Conservation (phyloP, 2,329 filamentous ascomycete species). For the Scleromitrula shiraiana region DNA sequence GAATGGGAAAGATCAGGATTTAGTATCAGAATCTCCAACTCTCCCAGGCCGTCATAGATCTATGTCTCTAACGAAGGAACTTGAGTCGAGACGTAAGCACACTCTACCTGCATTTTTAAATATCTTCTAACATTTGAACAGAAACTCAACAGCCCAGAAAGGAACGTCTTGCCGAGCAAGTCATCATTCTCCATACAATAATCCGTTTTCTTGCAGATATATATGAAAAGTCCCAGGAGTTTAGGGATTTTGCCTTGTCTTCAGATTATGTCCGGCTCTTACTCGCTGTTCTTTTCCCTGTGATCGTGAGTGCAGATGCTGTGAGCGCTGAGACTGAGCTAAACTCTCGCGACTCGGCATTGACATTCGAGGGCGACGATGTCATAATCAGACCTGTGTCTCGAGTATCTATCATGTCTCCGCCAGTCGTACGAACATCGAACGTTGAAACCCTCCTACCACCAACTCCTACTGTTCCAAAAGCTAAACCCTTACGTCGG, state of each 20-base stretch:
- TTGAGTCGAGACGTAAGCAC: conserved; percentile 45
- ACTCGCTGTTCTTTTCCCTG: conserved; percentile 73
- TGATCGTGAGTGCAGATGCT: conserved; percentile 77
- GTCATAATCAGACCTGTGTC: conserved; percentile 60
- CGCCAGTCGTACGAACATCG: conserved; percentile 67
- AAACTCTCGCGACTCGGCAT: conserved; percentile 69
- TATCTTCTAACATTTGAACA: conserved; percentile 12
- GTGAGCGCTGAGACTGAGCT: conserved; percentile 80
- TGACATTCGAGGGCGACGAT: conserved; percentile 80
- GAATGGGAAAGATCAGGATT: conserved; percentile 20
- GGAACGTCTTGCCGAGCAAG: conserved; percentile 48
- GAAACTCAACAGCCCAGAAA: conserved; percentile 36
- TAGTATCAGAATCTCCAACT: conserved; percentile 13
- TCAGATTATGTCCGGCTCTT: conserved; percentile 79
- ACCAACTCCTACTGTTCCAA: conserved; percentile 33
- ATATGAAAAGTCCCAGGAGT: conserved; percentile 66
- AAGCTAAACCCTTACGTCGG: conserved; percentile 61
- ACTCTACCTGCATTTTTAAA: background rate
- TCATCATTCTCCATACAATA: conserved; percentile 63
- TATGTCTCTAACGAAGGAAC: conserved; percentile 57
- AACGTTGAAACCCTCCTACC: conserved; percentile 45
- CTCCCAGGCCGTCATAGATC: conserved; percentile 37
- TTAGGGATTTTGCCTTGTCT: conserved; percentile 72
- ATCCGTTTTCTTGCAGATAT: conserved; percentile 73
- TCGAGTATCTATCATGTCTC: conserved; percentile 47